Base-by-base conservation (phyloP, 768 basidiomycete species). In the Psilocybe sp. region DNA sequence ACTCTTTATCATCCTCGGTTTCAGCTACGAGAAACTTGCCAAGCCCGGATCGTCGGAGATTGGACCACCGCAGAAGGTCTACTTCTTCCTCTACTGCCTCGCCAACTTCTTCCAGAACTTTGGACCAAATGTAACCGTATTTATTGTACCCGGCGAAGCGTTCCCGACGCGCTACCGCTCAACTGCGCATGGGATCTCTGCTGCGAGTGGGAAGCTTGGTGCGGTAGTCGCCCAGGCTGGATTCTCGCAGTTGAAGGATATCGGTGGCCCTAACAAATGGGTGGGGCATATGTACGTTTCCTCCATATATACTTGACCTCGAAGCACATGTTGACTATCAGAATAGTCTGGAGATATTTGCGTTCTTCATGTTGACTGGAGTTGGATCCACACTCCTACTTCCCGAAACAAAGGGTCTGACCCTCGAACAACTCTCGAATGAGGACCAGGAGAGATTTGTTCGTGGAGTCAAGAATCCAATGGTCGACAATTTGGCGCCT, bases 81-180 rank as follows among this genome's bases (percentile, higher is more conserved):
- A 92, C 64, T 82, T 90, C 43, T 85, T 87, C 71, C 78, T 90
- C 20, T 93, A 92, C 72, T 89, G 89, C 64, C 72, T 93, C 15
- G 79, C 89, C 59, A 87, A 89, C 64, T 91, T 91, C 72, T 90
- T 92, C 85, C 86, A 89, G 72, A 92, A 92, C 69, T 92, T 91
- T 54, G 90, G 88, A 1, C 87, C 85, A 7, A 89, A 91, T 57
- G 78, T 78, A 0, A 92, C 87, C 1, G 91, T 89, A 0, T 92
- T 93, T 65, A 50, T 92, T 46, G 70, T 92, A 3, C 89, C 91
- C 0, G 89, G 87, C 54, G 92, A 94, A 63, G 78, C 74, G 18
- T 93, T 91, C 81, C 91, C 91, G 1, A 94, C 91, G 1, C 87
- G 92, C 41, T 92, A 92, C 66, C 83, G 92, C 53, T 89, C 88